Conservation (phyloP, 495 filamentous ascomycete genomes). For the Thermochaetoides thermophila region DNA sequence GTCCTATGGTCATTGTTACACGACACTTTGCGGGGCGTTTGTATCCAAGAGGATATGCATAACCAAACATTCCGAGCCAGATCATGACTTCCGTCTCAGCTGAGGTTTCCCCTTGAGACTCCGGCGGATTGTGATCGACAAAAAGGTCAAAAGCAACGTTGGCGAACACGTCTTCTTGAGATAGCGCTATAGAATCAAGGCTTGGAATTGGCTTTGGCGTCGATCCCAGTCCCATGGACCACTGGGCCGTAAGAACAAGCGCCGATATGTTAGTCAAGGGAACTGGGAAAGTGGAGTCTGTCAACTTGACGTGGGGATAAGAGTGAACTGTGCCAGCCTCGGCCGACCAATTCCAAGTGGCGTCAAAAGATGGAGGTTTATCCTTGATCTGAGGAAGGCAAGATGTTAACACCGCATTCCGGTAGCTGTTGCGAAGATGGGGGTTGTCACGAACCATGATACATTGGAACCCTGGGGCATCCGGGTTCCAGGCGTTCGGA, state of each 20-base stretch:
- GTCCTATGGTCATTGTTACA: conserved; percentile 4
- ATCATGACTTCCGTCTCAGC: conserved; percentile 21
- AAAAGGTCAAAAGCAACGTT: conserved; percentile 22
- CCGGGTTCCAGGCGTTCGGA: conserved; percentile 20
- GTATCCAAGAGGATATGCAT: conserved; percentile 14
- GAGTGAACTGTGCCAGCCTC: conserved; percentile 14
- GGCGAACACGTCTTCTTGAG: conserved; percentile 6
- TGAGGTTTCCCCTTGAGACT: conserved; percentile 8
- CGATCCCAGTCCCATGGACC: conserved; percentile 20
- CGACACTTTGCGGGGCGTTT: conserved; percentile 1
- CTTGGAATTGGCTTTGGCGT: conserved; percentile 5
- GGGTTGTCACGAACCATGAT: conserved; percentile 12
- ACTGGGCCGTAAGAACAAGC: conserved; percentile 11
- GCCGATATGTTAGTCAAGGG: conserved; percentile 19
- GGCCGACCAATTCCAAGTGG: conserved; percentile 16
- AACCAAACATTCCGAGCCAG: conserved; percentile 15
- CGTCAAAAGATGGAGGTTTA: conserved; percentile 17
- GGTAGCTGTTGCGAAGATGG: not conserved
- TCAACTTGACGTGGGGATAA: conserved; percentile 21
- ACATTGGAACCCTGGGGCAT: conserved; percentile 15
- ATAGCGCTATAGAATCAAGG: conserved; percentile 10
- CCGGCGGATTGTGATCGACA: conserved; percentile 11
- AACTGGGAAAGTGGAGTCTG: conserved; percentile 8
- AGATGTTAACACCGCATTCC: too few species aligned
- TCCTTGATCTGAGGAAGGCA: conserved; percentile 14